These are phyloP conservation scores for Anthracocystis walkeri DNA, from an alignment of 1,284 basidiomycete species.

Conservation along the genomic window DNA sequence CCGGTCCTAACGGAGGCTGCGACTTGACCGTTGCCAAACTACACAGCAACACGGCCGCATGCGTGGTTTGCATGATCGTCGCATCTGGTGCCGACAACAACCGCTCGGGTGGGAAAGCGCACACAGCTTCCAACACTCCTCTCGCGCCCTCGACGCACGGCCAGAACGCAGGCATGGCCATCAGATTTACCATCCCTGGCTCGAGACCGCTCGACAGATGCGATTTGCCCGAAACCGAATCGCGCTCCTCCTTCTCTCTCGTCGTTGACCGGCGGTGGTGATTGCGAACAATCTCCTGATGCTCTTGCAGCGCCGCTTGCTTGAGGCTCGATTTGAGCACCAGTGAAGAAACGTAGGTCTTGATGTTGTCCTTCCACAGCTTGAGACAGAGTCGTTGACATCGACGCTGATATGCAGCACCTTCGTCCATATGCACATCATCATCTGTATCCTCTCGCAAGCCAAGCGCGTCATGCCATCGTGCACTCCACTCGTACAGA, in stretches of 20 bases:
- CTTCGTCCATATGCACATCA: constrained; percentile 24
- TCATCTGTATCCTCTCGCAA: constrained; percentile 41
- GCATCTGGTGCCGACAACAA: constrained; percentile 43
- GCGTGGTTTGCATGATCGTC: constrained; percentile 40
- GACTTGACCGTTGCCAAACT: constrained; percentile 44
- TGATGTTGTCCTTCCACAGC: constrained; percentile 52
- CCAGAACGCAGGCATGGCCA: constrained; percentile 54
- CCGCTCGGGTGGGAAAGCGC: constrained; percentile 31
- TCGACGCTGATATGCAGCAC: constrained; percentile 23
- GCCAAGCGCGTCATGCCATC: constrained; percentile 44
- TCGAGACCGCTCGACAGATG: constrained; percentile 29
- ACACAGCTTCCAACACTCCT: constrained; percentile 41
- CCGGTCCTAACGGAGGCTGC: constrained; percentile 42
- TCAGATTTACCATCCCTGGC: constrained; percentile 44
- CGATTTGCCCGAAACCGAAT: constrained; percentile 39
- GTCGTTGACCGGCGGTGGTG: constrained; percentile 44
- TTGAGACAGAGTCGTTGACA: constrained; percentile 40
- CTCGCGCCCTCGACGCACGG: constrained; percentile 48
- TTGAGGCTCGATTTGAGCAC: constrained; percentile 50
- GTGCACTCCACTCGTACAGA: constrained; percentile 43
- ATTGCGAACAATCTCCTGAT: constrained; percentile 49
- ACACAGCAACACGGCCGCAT: constrained; percentile 50
- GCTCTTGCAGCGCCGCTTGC: constrained; percentile 45
- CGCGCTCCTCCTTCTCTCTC: constrained; percentile 39
- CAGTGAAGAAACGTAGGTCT: constrained; percentile 49